A percentile compares a stretch with the other conserved stretches of the same genome.
Conservation (phyloP, 169 alveolate genomes). For the Amoebophrya sp. region DNA sequence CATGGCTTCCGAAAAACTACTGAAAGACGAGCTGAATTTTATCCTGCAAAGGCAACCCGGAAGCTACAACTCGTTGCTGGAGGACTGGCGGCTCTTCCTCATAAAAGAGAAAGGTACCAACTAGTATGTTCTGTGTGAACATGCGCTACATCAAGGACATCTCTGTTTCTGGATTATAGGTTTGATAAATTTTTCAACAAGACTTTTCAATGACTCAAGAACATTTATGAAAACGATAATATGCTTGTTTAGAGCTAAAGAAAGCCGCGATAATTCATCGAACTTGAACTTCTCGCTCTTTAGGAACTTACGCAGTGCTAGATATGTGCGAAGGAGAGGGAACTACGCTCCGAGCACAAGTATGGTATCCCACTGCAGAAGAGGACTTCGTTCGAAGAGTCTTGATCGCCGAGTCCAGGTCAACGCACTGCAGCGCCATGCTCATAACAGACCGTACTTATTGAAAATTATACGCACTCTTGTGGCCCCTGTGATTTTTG, state of each 20-base stretch:
- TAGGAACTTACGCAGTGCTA: constrained; percentile 69
- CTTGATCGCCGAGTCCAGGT: background rate
- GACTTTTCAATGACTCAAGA: too few species aligned
- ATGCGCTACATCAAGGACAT: too few species aligned
- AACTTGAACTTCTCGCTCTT: background rate
- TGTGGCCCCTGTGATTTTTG: too few species aligned
- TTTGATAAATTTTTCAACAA: too few species aligned
- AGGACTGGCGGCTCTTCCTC: constrained; percentile 86
- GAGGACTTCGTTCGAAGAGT: background rate
- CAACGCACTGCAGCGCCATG: constrained; percentile 26
- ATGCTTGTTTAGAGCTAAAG: too few species aligned
- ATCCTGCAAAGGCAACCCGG: constrained; percentile 30
- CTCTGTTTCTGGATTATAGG: too few species aligned
- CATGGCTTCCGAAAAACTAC: background rate
- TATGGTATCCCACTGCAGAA: background rate
- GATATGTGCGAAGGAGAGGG: constrained; percentile 77
- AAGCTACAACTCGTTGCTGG: constrained; percentile 68
- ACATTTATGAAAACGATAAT: too few species aligned
- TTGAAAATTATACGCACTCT: too few species aligned
- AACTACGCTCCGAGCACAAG: constrained; percentile 35
- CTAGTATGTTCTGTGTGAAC: too few species aligned
- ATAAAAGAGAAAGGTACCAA: constrained; percentile 80
- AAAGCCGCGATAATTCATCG: too few species aligned
- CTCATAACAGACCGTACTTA: constrained; percentile 14
- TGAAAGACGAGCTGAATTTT: background rate